A percentile compares a stretch with the other conserved stretches of the same genome.
Evolutionary conservation across 345 rosid species (phyloP).

Genomic region (Isatis tinctoria): DNA sequence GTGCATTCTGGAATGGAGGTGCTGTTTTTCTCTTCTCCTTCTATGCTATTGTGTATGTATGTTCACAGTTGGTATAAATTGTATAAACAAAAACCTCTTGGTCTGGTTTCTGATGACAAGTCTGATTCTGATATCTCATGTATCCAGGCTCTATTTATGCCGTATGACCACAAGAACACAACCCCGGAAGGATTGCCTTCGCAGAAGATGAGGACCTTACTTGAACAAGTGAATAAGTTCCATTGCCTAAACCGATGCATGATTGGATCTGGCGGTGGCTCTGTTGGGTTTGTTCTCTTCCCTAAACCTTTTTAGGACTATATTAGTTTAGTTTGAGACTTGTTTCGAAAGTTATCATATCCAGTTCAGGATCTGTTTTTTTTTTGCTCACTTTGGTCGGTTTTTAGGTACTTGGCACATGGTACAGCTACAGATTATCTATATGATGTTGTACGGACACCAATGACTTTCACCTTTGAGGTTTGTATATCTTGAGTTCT

Average conservation of each 20-base stretch:
- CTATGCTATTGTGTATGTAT: not conserved
- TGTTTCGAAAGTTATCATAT: not conserved
- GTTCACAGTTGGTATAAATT: not conserved
- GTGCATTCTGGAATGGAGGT: conserved; percentile 99
- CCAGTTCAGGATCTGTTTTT: not conserved
- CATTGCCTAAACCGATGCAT: conserved; percentile 84
- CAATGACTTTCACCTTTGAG: conserved; percentile 99
- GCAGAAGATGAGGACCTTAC: conserved; percentile 57
- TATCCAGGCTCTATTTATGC: conserved; percentile 90
- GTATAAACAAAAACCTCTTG: not conserved
- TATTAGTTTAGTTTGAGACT: not conserved
- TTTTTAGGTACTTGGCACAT: conserved; percentile 85
- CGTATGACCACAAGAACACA: conserved; percentile 88
- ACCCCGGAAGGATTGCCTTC: conserved; percentile 75
- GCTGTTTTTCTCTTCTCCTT: not conserved
- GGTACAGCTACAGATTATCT: conserved; percentile 98
- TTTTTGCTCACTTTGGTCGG: not conserved
- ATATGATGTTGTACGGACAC: conserved; percentile 72
- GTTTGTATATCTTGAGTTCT: conserved; percentile 39
- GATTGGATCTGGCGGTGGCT: conserved; percentile 94
- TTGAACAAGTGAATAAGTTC: conserved; percentile 58
- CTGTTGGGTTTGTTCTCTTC: conserved; percentile 76
- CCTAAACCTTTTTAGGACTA: not conserved
- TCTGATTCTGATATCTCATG: conserved; percentile 15
- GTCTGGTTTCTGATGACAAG: not conserved